These are phyloP conservation scores for Blastomyces percursus DNA, from an alignment of 2,329 filamentous ascomycete genomes.

Conservation along the genomic window DNA sequence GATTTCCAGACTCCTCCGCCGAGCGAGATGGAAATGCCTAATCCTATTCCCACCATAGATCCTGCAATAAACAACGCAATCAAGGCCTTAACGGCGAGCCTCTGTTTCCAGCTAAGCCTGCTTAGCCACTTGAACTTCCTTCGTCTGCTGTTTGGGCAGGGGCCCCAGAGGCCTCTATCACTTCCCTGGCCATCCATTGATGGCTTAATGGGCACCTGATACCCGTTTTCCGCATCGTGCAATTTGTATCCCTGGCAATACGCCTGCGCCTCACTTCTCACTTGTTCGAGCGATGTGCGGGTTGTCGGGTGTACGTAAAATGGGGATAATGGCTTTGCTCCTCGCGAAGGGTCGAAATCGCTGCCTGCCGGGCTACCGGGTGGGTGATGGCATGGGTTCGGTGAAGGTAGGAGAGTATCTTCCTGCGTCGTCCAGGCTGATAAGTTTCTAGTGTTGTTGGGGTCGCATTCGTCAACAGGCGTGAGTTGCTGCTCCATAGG, in stretches of 20 bases:
- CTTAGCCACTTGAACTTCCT: slow-evolving; percentile 26
- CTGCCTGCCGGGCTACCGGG: neutral
- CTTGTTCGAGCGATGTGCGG: slow-evolving; percentile 21
- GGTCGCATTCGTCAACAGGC: neutral
- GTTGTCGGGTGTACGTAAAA: slow-evolving; percentile 35
- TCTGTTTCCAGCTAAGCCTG: slow-evolving; percentile 27
- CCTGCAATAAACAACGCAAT: slow-evolving; percentile 35
- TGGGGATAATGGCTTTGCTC: slow-evolving; percentile 33
- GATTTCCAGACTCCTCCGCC: slow-evolving; percentile 36
- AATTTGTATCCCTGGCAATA: slow-evolving; percentile 11
- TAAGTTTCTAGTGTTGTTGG: neutral
- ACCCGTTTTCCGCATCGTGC: slow-evolving; percentile 9
- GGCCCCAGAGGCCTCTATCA: slow-evolving; percentile 13
- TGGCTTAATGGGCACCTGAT: neutral
- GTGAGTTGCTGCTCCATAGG: neutral
- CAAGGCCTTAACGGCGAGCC: slow-evolving; percentile 29
- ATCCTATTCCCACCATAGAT: slow-evolving; percentile 34
- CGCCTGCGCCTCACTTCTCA: slow-evolving; percentile 10
- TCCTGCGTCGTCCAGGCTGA: neutral
- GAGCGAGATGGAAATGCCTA: slow-evolving; percentile 36
- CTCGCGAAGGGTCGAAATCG: slow-evolving; percentile 31
- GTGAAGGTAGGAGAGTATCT: neutral
- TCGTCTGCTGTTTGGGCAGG: slow-evolving; percentile 21
- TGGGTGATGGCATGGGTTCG: neutral
- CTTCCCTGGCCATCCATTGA: slow-evolving; percentile 6